Conservation (phyloP, 2,329 filamentous ascomycete genomes). For the Chrysoporthe austroafricana region DNA sequence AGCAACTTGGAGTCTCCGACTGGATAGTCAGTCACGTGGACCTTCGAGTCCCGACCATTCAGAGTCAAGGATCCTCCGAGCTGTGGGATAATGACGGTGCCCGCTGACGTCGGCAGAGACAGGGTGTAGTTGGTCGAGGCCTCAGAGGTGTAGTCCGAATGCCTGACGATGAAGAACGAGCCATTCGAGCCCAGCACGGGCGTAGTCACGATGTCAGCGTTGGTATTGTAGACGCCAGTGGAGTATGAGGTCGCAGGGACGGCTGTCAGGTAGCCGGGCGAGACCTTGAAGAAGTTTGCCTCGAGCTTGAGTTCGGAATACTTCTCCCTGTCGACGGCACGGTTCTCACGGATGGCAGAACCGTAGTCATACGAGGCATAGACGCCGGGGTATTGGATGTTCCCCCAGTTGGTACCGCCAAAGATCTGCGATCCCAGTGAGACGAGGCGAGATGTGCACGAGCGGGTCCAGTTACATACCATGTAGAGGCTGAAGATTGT, state of each 20-base stretch:
- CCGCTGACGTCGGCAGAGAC: constrained; percentile 62
- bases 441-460: constrained; percentile 31
- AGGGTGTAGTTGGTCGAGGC: constrained; percentile 65
- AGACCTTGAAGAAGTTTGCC: constrained; percentile 74
- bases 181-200: constrained; percentile 58
- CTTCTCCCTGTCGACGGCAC: constrained; percentile 71
- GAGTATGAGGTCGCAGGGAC: constrained; percentile 53
- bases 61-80: constrained; percentile 60
- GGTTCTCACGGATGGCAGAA: constrained; percentile 46
- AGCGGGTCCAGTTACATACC: constrained; percentile 36
- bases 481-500: constrained; percentile 77
- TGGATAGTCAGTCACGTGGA: constrained; percentile 69
- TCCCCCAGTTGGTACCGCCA: constrained; percentile 85
- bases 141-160: constrained; percentile 64
- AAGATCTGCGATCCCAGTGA: constrained; percentile 49
- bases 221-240: constrained; percentile 58
- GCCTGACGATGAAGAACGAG: constrained; percentile 69
- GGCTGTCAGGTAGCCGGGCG: constrained; percentile 69
- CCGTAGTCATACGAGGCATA: constrained; percentile 64
- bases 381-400: constrained; percentile 70
- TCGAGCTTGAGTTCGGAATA: constrained; percentile 80
- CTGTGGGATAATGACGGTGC: constrained; percentile 60
- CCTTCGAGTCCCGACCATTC: constrained; percentile 67
- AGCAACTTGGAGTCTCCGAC: constrained; percentile 61
- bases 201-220: constrained; percentile 62